Evolutionary conservation across 129 eudicot species (phyloP).

Genomic region (Lactuca saligna): DNA sequence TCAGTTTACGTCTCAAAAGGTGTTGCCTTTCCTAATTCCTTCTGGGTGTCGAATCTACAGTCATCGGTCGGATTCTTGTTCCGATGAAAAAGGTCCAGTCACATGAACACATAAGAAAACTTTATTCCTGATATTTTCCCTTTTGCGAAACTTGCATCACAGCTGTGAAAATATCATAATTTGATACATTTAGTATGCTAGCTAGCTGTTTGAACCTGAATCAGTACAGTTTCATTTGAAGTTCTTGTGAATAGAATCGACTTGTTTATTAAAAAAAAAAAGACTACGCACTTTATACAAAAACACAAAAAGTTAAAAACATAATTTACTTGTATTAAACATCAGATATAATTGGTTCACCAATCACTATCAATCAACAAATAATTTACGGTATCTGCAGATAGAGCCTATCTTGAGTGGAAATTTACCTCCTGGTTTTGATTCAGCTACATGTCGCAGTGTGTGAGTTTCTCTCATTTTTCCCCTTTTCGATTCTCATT

Average conservation of each 20-base stretch:
- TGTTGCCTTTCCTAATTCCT: slow-evolving; percentile 18
- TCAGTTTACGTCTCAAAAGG: not conserved
- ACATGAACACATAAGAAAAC: not conserved
- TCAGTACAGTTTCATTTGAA: not conserved
- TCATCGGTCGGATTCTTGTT: slow-evolving; percentile 9
- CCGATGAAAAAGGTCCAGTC: not conserved
- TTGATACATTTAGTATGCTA: slow-evolving; percentile 5
- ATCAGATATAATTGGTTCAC: too few species aligned
- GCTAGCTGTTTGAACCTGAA: slow-evolving; percentile 7
- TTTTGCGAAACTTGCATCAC: slow-evolving; percentile 12
- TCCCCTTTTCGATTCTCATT: not conserved
- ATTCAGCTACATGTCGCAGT: slow-evolving; percentile 68
- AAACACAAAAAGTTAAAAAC: too few species aligned
- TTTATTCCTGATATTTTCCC: not conserved
- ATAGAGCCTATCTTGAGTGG: slow-evolving; percentile 78
- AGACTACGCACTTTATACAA: too few species aligned
- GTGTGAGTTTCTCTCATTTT: slow-evolving; percentile 48
- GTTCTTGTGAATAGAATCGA: slow-evolving; percentile 8
- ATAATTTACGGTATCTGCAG: slow-evolving; percentile 38
- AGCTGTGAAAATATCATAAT: not conserved
- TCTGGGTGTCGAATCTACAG: not conserved
- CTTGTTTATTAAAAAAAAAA: too few species aligned
- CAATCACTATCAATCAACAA: not conserved
- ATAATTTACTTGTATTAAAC: too few species aligned
- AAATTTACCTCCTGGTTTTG: slow-evolving; percentile 72